Evolutionary conservation across 1,284 basidiomycete species (phyloP), one percentile per base, ranked within the genome.

Genomic region (Ceratobasidium sp.): DNA sequence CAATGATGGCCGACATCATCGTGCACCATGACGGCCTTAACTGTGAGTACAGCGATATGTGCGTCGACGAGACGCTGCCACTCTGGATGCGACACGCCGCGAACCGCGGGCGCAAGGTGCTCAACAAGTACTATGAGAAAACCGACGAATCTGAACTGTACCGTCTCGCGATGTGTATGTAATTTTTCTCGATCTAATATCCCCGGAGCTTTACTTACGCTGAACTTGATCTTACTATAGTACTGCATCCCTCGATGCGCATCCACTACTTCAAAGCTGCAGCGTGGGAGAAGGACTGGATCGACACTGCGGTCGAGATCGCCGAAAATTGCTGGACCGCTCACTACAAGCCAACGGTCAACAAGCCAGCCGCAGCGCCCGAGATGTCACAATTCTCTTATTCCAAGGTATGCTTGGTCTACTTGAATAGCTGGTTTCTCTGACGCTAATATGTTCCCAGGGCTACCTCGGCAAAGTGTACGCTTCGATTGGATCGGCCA

Each of bases 1-100:
- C 62, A 1, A 64, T 64, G 62, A 30, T 64, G 0, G 62, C 62
- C 3, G 62, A 64, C 30, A 18, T 64, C 9, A 35, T 64, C 16
- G 49, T 64, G 8, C 62, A 64, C 23, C 50, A 35, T 41, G 62
- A 64, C 26, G 9, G 30, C 32, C 26, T 64, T 6, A 46, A 50
- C 30, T 43, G 2, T 23, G 28, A 41, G 14, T 64, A 64, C n/a
- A 26, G 23, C 1, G 38, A 14, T 0, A 38, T 64, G 32, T 18
- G 23, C 1, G 8, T 1, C 0, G 62, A 64, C 49, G 38, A 23
- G 1, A 32, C n/a, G 13, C 46, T 32, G 9, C 47, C 62, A 8
- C 1, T 30, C 2, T 58, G 5, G 5, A 6, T 41, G 2, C 55
- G 16, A 9, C 55, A 58, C 13, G 55, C 28, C 2, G 55, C 55